Evolutionary conservation across 768 basidiomycete genomes (phyloP).

Genomic region (Hericium coralloides): DNA sequence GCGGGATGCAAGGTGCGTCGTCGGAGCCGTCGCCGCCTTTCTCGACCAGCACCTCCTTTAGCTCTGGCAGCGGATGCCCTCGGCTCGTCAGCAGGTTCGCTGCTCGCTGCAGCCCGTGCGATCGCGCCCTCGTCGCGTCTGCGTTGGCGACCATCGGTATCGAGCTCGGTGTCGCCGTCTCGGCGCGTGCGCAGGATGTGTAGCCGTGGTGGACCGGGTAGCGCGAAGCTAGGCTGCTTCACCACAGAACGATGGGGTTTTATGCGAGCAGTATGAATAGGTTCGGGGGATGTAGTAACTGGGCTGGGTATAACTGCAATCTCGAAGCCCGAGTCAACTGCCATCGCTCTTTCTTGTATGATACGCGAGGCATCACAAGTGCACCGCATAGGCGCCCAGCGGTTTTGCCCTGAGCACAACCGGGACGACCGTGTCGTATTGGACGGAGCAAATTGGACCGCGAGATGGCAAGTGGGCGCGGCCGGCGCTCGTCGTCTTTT

Average conservation of each 20-base stretch:
- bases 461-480: background rate
- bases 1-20: background rate
- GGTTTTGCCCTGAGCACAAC: background rate
- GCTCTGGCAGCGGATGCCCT: constrained; percentile 8
- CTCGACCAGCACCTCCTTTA: background rate
- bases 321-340: background rate
- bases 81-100: constrained; percentile 13
- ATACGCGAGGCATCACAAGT: background rate
- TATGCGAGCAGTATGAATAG: background rate
- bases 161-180: background rate
- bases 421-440: background rate
- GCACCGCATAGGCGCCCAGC: background rate
- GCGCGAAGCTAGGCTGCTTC: background rate
- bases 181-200: background rate
- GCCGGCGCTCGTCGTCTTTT: background rate
- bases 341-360: too few species aligned
- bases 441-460: background rate
- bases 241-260: background rate
- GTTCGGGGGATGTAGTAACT: background rate
- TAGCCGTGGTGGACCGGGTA: background rate
- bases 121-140: background rate
- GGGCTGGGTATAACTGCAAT: background rate
- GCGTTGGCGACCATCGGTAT: background rate
- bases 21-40: constrained; percentile 2
- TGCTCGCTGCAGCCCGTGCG: constrained; percentile 10